phyloP scores from a whole-genome alignment of 257 asterid species.

The Plantago major region DNA sequence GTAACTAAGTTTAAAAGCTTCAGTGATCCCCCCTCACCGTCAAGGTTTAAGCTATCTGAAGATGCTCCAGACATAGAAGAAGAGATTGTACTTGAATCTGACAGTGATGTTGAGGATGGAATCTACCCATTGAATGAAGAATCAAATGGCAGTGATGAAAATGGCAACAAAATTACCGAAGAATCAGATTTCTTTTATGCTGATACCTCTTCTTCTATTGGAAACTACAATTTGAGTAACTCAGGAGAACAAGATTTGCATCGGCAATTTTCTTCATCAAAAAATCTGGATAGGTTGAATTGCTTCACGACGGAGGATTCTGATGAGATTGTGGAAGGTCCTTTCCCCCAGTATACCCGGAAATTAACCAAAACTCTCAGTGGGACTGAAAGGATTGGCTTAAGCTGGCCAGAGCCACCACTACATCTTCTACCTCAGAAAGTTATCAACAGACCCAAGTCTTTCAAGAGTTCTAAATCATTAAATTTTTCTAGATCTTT shows the following conservation, averaged over 20 bases:
- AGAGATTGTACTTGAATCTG: slow-evolving; percentile 59
- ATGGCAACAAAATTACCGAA: slow-evolving; percentile 20
- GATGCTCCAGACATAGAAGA: slow-evolving; percentile 59
- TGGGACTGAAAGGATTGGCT: slow-evolving; percentile 75
- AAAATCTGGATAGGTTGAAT: slow-evolving; percentile 41
- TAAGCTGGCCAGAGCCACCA: slow-evolving; percentile 96
- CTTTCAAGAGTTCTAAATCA: slow-evolving; percentile 46
- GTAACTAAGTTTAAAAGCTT: slow-evolving; percentile 60
- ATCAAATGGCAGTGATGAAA: slow-evolving; percentile 27
- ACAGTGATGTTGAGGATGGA: slow-evolving; percentile 76
- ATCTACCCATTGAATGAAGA: slow-evolving; percentile 66
- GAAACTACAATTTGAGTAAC: slow-evolving; percentile 10
- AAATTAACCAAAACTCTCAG: slow-evolving; percentile 47
- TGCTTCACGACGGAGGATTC: slow-evolving; percentile 45
- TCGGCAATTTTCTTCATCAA: slow-evolving; percentile 47
- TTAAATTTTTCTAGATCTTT: slow-evolving; percentile 52
- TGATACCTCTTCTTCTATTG: slow-evolving; percentile 25
- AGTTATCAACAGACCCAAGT: slow-evolving; percentile 48
- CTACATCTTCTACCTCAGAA: slow-evolving; percentile 56
- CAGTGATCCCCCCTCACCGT: slow-evolving; percentile 87
- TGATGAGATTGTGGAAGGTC: slow-evolving; percentile 36
- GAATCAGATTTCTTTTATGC: slow-evolving; percentile 18
- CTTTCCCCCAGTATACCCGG: slow-evolving; percentile 26
- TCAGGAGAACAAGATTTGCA: slow-evolving; percentile 29
- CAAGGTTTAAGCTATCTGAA: slow-evolving; percentile 72